These are phyloP conservation scores for Ganoderma lingzhi DNA, from an alignment of 1,284 basidiomycete species.

Conservation along the genomic window DNA sequence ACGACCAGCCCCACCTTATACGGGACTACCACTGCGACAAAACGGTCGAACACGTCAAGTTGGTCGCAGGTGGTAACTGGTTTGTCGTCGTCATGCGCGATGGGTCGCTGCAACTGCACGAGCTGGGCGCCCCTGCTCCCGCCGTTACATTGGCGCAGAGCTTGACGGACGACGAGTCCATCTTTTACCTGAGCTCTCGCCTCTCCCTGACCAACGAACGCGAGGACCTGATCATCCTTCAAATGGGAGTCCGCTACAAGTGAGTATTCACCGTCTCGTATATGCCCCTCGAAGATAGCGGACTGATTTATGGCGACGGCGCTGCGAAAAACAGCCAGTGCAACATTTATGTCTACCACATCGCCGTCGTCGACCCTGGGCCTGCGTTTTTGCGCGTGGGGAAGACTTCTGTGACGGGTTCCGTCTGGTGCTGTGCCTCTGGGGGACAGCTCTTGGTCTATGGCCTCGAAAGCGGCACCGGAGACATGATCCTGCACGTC, in stretches of 20 bases:
- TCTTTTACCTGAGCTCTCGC: constrained; percentile 33
- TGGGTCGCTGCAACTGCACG: constrained; percentile 30
- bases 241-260: constrained; percentile 34
- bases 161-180: constrained; percentile 31
- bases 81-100: constrained; percentile 29
- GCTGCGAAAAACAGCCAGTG: constrained; percentile 23
- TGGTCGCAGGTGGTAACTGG: constrained; percentile 30
- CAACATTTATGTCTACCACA: constrained; percentile 33
- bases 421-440: constrained; percentile 32
- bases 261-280: constrained; percentile 16
- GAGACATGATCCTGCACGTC: constrained; percentile 31
- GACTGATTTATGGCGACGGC: background rate
- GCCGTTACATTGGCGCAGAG: constrained; percentile 26
- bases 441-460: constrained; percentile 28
- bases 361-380: constrained; percentile 25
- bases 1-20: constrained; percentile 23
- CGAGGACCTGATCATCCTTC: constrained; percentile 32
- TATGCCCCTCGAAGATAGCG: background rate
- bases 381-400: constrained; percentile 27
- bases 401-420: constrained; percentile 28
- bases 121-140: constrained; percentile 25
- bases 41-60: constrained; percentile 28
- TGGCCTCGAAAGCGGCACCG: constrained; percentile 27
- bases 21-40: constrained; percentile 22
- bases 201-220: constrained; percentile 28